These are phyloP conservation scores for Rosa lucieae DNA, from an alignment of 306 rosid species.

Conservation along the genomic window DNA sequence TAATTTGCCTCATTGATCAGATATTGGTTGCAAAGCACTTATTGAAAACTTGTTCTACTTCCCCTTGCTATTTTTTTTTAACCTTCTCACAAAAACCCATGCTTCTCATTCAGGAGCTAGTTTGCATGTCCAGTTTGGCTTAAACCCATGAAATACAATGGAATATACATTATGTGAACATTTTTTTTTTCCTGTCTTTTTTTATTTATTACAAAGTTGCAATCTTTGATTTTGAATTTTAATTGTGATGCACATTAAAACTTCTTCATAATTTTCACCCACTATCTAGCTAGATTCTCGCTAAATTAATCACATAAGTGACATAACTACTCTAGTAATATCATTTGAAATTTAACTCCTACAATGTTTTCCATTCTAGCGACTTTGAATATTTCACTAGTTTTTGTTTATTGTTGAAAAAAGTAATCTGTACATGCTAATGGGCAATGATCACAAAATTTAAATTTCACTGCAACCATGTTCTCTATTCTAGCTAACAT, in stretches of 20 bases:
- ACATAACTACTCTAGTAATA: background rate
- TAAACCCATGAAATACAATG: background rate
- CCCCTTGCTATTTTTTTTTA: background rate
- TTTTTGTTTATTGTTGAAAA: too few species aligned
- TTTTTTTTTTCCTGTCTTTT: background rate
- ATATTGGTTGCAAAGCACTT: slow-evolving; percentile 11
- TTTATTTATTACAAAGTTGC: background rate
- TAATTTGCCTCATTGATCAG: slow-evolving; percentile 2
- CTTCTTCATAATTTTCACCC: background rate
- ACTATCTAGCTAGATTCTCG: background rate
- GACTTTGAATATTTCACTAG: too few species aligned
- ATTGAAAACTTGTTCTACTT: slow-evolving; percentile 15
- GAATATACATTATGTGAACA: background rate
- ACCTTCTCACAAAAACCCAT: background rate
- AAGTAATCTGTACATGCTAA: too few species aligned
- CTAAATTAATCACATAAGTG: background rate
- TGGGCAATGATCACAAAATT: too few species aligned
- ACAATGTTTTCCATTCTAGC: background rate
- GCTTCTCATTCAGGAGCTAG: background rate
- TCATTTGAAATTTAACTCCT: background rate
- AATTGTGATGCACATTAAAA: background rate
- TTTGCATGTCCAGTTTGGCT: background rate
- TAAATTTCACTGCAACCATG: background rate
- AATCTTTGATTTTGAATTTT: too few species aligned
- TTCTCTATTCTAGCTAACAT: background rate